Base-by-base conservation (phyloP, 108 stramenopile species). In the Fragilariopsis cylindrus region DNA sequence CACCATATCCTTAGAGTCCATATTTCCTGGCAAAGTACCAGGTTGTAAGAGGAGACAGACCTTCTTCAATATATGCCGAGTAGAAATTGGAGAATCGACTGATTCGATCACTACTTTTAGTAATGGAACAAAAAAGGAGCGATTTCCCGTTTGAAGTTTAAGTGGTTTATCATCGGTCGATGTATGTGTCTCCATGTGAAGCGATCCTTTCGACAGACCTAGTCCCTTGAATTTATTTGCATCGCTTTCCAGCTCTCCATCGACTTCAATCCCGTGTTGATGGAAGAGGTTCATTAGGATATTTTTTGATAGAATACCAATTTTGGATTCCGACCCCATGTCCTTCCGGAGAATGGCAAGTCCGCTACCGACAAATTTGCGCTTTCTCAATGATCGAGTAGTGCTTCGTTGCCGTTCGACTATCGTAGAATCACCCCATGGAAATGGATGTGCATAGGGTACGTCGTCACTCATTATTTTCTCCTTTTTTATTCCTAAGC, bases 1-100 rank as follows among this genome's bases (percentile, higher is more conserved):
- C 18, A 87, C 81, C 74, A 87, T 87, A 79, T 92, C 89, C 71
- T 92, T 90, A 15, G 89, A 84, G 79, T 92, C 91, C 84, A 90
- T 79, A 3, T 71, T 64, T 16, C 85, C 82, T 4, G 91, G 91
- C 13, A 90, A 78, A n/a, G 76, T 75, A 40, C 87, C 87, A 12
- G 91, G 91, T 42, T 74, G 66, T 49, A 88, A 74, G 3, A 86
- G 69, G 53, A 90, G 80, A 69, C 86, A 88, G 19, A 80, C 79
- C 8, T 84, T 75, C 69, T 83, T 77, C 18, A 92, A 63, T 47
- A 92, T 70, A 70, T 78, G 76, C 55, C 83, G 83, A 12, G 89
- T 90, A 8, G 83, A 71, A 7, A 90, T 73, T 1, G 69, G 69
- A 15, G 16, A 18, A 3, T 43, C 16, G 3, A 16, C 42, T 11